phyloP scores from a whole-genome alignment of 257 asterid genomes.

The Perilla frutescens region DNA sequence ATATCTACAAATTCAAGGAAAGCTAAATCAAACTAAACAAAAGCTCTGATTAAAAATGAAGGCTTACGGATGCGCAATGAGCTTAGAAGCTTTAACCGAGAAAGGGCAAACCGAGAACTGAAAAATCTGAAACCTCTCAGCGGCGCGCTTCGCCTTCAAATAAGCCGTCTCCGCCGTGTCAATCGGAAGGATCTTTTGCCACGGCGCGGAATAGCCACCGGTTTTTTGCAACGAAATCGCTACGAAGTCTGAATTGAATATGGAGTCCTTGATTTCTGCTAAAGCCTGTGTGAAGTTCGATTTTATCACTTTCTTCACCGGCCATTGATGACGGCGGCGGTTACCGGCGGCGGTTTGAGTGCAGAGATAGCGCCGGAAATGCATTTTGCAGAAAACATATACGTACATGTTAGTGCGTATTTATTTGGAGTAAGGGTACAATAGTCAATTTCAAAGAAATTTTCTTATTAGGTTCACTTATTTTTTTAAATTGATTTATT shows the following conservation, averaged over 20 bases:
- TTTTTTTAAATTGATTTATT: neutral
- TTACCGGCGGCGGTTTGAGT: constrained; percentile 49
- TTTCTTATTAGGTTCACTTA: neutral
- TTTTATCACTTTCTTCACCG: constrained; percentile 72
- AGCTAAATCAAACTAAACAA: constrained; percentile 22
- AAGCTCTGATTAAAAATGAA: constrained; percentile 27
- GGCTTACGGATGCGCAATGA: constrained; percentile 79
- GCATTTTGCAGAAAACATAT: constrained; percentile 41
- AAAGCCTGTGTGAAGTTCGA: constrained; percentile 65
- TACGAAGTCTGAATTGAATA: constrained; percentile 60
- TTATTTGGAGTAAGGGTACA: neutral
- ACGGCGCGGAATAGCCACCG: constrained; percentile 78
- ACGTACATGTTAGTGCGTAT: neutral
- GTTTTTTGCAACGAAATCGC: constrained; percentile 73
- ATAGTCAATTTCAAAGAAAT: too few species aligned
- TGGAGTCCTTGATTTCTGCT: constrained; percentile 49
- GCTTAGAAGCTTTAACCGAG: constrained; percentile 63
- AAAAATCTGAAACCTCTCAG: constrained; percentile 79
- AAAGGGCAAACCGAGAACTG: constrained; percentile 95
- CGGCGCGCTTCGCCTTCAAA: constrained; percentile 67
- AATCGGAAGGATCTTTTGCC: constrained; percentile 76
- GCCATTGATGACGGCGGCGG: constrained; percentile 44
- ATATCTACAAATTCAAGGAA: neutral
- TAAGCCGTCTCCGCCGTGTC: constrained; percentile 79
- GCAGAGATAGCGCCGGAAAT: constrained; percentile 59